Conservation (phyloP, 441 rosid species). For the Geranium incanum region DNA sequence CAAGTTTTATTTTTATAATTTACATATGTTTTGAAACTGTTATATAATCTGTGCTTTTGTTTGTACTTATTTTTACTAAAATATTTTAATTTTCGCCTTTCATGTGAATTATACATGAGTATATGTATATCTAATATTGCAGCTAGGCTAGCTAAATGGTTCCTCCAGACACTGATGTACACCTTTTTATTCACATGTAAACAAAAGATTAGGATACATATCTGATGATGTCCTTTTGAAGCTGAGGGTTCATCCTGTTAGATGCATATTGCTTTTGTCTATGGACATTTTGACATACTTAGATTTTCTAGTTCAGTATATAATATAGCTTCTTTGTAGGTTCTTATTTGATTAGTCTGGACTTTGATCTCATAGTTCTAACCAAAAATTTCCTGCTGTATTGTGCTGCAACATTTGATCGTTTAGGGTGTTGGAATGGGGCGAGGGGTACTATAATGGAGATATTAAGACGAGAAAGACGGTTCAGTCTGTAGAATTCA, state of each 20-base stretch:
- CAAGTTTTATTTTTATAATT: no score
- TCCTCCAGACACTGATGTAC: neutral
- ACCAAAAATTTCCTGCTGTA: neutral
- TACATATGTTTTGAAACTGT: no score
- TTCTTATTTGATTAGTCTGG: neutral
- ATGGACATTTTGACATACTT: neutral
- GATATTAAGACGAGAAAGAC: constrained; percentile 93
- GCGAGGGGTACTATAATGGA: constrained; percentile 90
- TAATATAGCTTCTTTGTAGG: neutral
- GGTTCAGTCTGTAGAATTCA: constrained; percentile 65
- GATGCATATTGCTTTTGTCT: neutral
- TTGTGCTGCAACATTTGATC: constrained; percentile 7
- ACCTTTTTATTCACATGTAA: neutral
- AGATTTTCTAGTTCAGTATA: neutral
- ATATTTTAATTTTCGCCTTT: no score
- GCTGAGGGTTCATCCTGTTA: neutral
- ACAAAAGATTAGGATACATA: neutral
- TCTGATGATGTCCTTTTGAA: neutral
- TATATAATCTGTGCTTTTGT: no score
- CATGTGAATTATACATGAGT: no score
- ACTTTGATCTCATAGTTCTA: neutral
- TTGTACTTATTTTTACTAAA: no score
- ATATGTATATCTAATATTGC: neutral
- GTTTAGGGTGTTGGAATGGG: constrained; percentile 75
- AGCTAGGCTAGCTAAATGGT: constrained; percentile 7